phyloP scores from a whole-genome alignment of 1,284 basidiomycete genomes.

The Vanrija pseudolonga region DNA sequence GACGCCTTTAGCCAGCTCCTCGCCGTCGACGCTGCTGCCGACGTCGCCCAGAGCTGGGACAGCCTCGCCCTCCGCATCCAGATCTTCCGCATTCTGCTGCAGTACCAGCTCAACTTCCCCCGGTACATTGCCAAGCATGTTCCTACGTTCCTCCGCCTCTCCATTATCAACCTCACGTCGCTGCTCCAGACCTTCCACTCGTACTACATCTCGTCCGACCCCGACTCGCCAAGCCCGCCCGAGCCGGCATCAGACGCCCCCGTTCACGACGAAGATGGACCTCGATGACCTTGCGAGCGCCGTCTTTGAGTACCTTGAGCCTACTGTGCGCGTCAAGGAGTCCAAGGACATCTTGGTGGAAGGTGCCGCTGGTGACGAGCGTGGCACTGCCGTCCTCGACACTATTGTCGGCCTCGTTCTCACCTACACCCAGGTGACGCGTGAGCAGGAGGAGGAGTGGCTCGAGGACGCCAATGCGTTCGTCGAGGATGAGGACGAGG shows the following conservation, averaged over 20 bases:
- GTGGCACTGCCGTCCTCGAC: conserved; percentile 53
- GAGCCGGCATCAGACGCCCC: conserved; percentile 64
- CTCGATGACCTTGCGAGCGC: conserved; percentile 65
- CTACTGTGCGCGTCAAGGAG: conserved; percentile 52
- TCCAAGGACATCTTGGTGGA: conserved; percentile 19
- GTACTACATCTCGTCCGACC: conserved; percentile 60
- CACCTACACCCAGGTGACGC: conserved; percentile 78
- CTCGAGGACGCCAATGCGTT: conserved; percentile 82
- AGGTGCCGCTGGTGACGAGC: conserved; percentile 24
- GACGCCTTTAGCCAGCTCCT: conserved; percentile 76
- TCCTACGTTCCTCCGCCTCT: conserved; percentile 59
- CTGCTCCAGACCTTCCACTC: conserved; percentile 64
- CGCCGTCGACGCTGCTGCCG: conserved; percentile 60
- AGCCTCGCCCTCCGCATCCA: conserved; percentile 69
- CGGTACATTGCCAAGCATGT: conserved; percentile 62
- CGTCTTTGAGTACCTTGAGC: conserved; percentile 76
- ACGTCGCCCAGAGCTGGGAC: conserved; percentile 70
- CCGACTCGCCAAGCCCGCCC: conserved; percentile 52
- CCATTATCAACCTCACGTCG: conserved; percentile 63
- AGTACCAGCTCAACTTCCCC: conserved; percentile 71
- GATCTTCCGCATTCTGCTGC: conserved; percentile 65
- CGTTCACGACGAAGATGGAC: conserved; percentile 63
- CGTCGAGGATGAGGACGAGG: conserved; percentile 91
- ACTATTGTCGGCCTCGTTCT: conserved; percentile 62
- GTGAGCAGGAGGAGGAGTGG: conserved; percentile 82